Evolutionary conservation across 805 yeast species (phyloP).

Genomic region (Tetrapisispora nanseiensis): DNA sequence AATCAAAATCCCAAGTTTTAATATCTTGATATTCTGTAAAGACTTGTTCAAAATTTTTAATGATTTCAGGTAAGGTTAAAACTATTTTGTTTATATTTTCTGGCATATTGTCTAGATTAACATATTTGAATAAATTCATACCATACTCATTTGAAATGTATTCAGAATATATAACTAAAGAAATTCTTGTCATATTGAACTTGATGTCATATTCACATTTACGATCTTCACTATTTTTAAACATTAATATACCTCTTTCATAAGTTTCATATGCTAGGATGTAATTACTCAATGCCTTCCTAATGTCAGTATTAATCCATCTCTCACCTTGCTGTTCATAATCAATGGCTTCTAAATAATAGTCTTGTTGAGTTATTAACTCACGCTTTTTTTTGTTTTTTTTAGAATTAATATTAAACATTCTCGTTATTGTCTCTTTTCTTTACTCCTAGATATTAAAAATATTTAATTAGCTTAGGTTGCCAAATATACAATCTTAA

Average conservation of each 20-base stretch:
- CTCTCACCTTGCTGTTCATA: slow-evolving; percentile 30
- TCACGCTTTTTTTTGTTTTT: slow-evolving; percentile 7
- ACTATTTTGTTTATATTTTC: slow-evolving; percentile 9
- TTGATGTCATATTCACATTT: slow-evolving; percentile 18
- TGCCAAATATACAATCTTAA: neutral
- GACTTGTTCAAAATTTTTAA: slow-evolving; percentile 16
- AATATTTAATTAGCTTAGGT: neutral
- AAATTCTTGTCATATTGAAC: slow-evolving; percentile 25
- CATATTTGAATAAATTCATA: slow-evolving; percentile 23
- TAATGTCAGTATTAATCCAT: slow-evolving; percentile 28
- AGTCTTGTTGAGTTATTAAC: slow-evolving; percentile 22
- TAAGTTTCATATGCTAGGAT: slow-evolving; percentile 21
- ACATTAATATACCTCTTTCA: slow-evolving; percentile 25
- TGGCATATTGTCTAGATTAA: slow-evolving; percentile 18
- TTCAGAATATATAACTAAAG: slow-evolving; percentile 24
- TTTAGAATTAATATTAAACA: slow-evolving; percentile 3
- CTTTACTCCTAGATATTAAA: too few species aligned
- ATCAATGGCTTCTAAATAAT: slow-evolving; percentile 24
- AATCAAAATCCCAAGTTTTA: slow-evolving; percentile 27
- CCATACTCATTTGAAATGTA: slow-evolving; percentile 23
- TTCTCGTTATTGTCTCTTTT: neutral
- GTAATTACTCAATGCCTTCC: slow-evolving; percentile 22
- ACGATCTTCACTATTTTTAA: slow-evolving; percentile 9
- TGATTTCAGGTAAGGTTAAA: slow-evolving; percentile 12
- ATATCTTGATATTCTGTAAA: slow-evolving; percentile 7